A percentile compares a stretch with the other conserved stretches of the same genome.
Evolutionary conservation across 2,329 filamentous ascomycete genomes (phyloP).

Genomic region (Mycosphaerella arachidis): DNA sequence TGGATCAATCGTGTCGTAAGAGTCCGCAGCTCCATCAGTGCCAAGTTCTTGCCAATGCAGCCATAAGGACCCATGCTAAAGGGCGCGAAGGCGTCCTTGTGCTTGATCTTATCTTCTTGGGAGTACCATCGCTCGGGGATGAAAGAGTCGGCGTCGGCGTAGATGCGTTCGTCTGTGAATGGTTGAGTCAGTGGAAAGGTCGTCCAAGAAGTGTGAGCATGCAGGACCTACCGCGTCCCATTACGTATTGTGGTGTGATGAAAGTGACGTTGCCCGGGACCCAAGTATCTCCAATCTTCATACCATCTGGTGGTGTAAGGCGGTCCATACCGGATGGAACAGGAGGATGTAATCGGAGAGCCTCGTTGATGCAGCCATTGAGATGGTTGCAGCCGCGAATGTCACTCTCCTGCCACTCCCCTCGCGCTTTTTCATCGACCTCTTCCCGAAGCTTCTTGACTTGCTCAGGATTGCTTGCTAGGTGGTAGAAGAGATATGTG

Average conservation of each 20-base stretch:
- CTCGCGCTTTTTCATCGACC: constrained; percentile 25
- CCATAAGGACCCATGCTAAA: constrained; percentile 35
- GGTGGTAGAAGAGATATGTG: constrained; percentile 40
- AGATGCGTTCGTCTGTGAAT: constrained; percentile 26
- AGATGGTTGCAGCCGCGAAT: constrained; percentile 28
- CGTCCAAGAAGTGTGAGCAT: neutral
- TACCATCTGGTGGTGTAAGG: constrained; percentile 37
- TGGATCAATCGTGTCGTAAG: constrained; percentile 34
- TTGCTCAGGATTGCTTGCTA: constrained; percentile 30
- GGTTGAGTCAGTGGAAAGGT: neutral
- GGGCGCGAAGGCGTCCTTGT: constrained; percentile 36
- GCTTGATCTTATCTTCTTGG: constrained; percentile 33
- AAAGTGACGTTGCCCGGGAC: constrained; percentile 32
- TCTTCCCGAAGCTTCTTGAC: constrained; percentile 35
- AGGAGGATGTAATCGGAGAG: constrained; percentile 41
- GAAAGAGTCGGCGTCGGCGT: constrained; percentile 29
- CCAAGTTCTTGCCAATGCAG: constrained; percentile 38
- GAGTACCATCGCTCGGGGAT: constrained; percentile 38
- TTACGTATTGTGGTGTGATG: constrained; percentile 26
- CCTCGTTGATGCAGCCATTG: constrained; percentile 39
- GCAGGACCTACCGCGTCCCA: constrained; percentile 23
- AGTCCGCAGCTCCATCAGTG: constrained; percentile 36
- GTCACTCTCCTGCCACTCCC: constrained; percentile 28
- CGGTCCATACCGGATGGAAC: constrained; percentile 36
- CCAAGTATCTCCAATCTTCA: constrained; percentile 33